Percentiles rank a stretch among this genome's conserved stretches.
Evolutionary conservation across 768 basidiomycete species (phyloP).

Genomic region (Boletellus emodensis): DNA sequence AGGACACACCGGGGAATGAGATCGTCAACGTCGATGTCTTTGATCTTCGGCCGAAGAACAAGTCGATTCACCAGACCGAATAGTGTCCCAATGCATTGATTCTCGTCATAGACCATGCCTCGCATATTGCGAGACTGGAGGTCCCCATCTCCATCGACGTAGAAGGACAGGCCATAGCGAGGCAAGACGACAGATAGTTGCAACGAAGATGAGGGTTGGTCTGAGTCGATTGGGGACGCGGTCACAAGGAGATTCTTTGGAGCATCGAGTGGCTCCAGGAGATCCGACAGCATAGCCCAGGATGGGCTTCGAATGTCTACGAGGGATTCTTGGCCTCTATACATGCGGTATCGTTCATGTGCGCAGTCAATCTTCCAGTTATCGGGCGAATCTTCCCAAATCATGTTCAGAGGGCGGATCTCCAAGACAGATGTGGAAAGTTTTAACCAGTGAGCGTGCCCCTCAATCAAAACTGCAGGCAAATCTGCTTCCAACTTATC

Average conservation of each 20-base stretch:
- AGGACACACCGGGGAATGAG: conserved; percentile 22
- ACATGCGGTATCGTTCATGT: conserved; percentile 1
- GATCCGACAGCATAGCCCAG: conserved; percentile 22
- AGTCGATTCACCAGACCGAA: conserved; percentile 40
- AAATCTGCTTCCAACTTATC: conserved; percentile 22
- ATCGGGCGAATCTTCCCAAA: conserved; percentile 21
- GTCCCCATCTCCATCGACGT: no score
- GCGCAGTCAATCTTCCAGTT: conserved; percentile 24
- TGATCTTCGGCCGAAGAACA: conserved; percentile 32
- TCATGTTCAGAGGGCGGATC: conserved; percentile 19
- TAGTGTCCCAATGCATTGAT: conserved; percentile 41
- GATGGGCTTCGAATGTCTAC: conserved; percentile 26
- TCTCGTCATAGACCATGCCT: conserved; percentile 36
- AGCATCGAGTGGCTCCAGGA: conserved; percentile 21
- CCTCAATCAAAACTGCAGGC: conserved; percentile 19
- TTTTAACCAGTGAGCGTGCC: conserved; percentile 29
- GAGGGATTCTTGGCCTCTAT: conserved; percentile 8
- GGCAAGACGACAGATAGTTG: conserved; percentile 34
- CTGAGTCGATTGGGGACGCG: not conserved
- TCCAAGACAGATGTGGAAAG: conserved; percentile 22
- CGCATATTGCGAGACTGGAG: conserved; percentile 33
- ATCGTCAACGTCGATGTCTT: not conserved
- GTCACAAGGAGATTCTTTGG: conserved; percentile 20
- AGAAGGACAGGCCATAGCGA: conserved; percentile 13
- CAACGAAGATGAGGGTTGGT: no score